Evolutionary conservation across 1,284 basidiomycete genomes (phyloP), one percentile per base, ranked within the genome.

Genomic region (Termitomyces sp.): DNA sequence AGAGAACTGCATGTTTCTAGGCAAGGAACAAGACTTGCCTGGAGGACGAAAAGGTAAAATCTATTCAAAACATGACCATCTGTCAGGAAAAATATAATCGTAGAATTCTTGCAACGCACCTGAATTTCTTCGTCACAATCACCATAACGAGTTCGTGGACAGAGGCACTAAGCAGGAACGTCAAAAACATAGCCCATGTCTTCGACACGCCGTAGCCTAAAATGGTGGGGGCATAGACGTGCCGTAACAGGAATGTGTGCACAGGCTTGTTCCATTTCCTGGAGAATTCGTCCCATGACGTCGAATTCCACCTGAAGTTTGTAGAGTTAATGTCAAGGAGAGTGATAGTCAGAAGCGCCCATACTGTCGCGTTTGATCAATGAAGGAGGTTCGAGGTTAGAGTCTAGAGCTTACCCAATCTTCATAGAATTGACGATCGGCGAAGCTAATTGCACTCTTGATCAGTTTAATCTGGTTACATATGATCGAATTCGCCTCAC

Each of bases 121-220:
- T 68, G 52, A 97, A 79, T 75, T 97, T 97, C 68, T 91, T 84
- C 31, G 90, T 91, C n/a, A 95, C 93, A 50, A 96, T 82, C 1
- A 88, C 86, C 96, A 99, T 99, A 54, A 99, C 94, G 44, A 99
- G 77, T 69, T 98, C 96, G 65, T 98, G 96, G 33, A 88, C 86
- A 49, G 83, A 78, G 1, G 94, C 94, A 52, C 89, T 93, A 39
- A 97, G 72, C 10, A 97, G 68, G 73, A 99, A 99, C 0, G 96
- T 99, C 46, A 94, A 58, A 63, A 96, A 84, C 78, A 96, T 93
- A 14, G 96, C 96, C 40, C 79, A 78, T 9, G 78, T 79, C 57
- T 81, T 83, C 31, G 88, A 89, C 37, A 97, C 69, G 48, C 84
- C 80, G 68, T 88, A 88, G 43, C 83, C 82, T 35, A 83, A 76